phyloP scores from a whole-genome alignment of 2,329 filamentous ascomycete genomes.

The Domatiomyces catenatus region DNA sequence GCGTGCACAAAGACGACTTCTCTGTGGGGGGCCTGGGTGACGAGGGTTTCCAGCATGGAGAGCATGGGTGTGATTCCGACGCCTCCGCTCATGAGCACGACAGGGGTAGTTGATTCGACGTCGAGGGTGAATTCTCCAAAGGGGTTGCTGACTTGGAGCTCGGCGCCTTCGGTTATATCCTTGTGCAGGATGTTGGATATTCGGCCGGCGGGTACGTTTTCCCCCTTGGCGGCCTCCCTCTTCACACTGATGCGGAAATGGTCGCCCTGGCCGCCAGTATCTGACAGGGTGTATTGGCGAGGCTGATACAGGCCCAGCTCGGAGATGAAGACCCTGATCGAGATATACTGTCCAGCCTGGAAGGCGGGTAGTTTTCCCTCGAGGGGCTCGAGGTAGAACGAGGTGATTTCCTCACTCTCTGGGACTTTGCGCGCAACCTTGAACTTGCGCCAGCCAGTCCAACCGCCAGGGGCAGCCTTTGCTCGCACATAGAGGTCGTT shows the following conservation, averaged over 20 bases:
- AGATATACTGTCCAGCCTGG: slow-evolving; percentile 59
- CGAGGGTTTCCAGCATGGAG: slow-evolving; percentile 41
- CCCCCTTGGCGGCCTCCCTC: slow-evolving; percentile 42
- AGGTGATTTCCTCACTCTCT: slow-evolving; percentile 54
- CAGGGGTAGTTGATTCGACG: slow-evolving; percentile 24
- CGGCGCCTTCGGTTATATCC: slow-evolving; percentile 44
- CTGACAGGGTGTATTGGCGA: slow-evolving; percentile 58
- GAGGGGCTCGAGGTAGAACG: slow-evolving; percentile 52
- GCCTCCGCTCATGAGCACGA: slow-evolving; percentile 48
- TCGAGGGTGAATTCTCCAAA: slow-evolving; percentile 46
- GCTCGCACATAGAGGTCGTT: slow-evolving; percentile 39
- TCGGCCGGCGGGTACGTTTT: slow-evolving; percentile 41
- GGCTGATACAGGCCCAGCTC: slow-evolving; percentile 48
- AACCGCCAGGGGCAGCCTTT: slow-evolving; percentile 24
- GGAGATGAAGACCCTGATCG: slow-evolving; percentile 44
- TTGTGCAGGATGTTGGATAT: slow-evolving; percentile 58
- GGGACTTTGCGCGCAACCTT: slow-evolving; percentile 47
- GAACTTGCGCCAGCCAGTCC: slow-evolving; percentile 55
- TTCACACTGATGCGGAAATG: slow-evolving; percentile 60
- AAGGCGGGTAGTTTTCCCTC: slow-evolving; percentile 48
- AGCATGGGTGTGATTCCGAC: slow-evolving; percentile 46
- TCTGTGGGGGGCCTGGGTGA: slow-evolving; percentile 3
- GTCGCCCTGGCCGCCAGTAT: slow-evolving; percentile 28
- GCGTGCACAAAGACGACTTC: slow-evolving; percentile 16
- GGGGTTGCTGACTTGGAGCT: slow-evolving; percentile 51